Evolutionary conservation across 2,329 filamentous ascomycete species (phyloP), one percentile per base, ranked within the genome.

Genomic region (Aureobasidium leucospermi): DNA sequence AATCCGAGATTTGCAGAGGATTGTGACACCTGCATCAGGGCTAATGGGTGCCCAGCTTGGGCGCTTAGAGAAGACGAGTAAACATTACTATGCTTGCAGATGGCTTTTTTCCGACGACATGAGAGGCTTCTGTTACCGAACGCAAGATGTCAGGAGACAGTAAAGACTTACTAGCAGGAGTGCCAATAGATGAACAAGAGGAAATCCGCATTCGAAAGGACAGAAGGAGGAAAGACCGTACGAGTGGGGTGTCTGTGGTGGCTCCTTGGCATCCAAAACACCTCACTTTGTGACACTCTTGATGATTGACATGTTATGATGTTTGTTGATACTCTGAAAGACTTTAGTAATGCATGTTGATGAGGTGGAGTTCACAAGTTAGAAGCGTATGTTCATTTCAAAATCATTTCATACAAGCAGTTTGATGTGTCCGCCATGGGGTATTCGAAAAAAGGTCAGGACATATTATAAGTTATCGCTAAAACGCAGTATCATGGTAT

Each of bases 391-490:
- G 23, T 23, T 23, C 23, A 39, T 3, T 29, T 16, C 8, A 10
- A 9, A 4, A 38, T 10, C 7, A 4, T 16, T 51, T 11, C 29
- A 36, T 41, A 31, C 19, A 39, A 29, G 13, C 10, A 39, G 36
- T 16, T 28, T 16, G 34, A 28, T 10, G 41, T 16, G 16, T 49
- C 32, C 31, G 15, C 19, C 16, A 28, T 29, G 48, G 47, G 46
- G 48, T 52, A 52, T 52, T 16, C 8, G 34, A 31, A 7, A 29
- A 52, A 6, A 5, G 7, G 29, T 29, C 7, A 1, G 28, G 43
- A 41, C 23, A 55, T 55, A 55, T 55, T 55, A 55, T 41, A 55
- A 55, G n/a, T 42, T 55, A 55, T 55, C 51, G 51, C 51, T 39
- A 43, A 16, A 55, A 55, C 49, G 28, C 36, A 53, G 38, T 39